phyloP scores from a whole-genome alignment of 495 filamentous ascomycete species.

The Hyphodiscus hymeniophilus region DNA sequence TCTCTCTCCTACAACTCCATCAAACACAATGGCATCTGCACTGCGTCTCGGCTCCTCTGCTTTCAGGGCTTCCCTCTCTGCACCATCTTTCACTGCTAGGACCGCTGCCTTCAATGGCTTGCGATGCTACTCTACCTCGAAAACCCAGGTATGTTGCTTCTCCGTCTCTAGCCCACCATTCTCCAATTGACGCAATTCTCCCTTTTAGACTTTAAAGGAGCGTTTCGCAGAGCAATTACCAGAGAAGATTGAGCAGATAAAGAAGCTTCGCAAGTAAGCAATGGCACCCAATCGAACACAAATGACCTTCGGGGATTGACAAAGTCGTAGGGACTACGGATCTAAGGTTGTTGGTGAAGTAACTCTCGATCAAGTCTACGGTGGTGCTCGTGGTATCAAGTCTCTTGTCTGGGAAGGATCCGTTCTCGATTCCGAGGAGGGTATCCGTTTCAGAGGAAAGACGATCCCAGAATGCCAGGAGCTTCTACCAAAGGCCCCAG shows the following conservation, averaged over 20 bases:
- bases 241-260: slow-evolving; percentile 96
- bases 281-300: slow-evolving; percentile 3
- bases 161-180: slow-evolving; percentile 1
- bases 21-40: slow-evolving; percentile 64
- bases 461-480: slow-evolving; percentile 99
- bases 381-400: slow-evolving; percentile 98
- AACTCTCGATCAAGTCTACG: slow-evolving; percentile 98
- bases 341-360: slow-evolving; percentile 94
- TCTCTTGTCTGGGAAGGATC: slow-evolving; percentile 98
- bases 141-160: slow-evolving; percentile 61
- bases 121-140: slow-evolving; percentile 77
- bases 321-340: slow-evolving; percentile 66
- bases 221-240: slow-evolving; percentile 94
- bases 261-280: slow-evolving; percentile 83
- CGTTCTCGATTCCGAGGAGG: slow-evolving; percentile 95
- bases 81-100: slow-evolving; percentile 47
- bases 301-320: slow-evolving; percentile 5
- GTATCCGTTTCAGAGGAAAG: slow-evolving; percentile 97
- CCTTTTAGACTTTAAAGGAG: slow-evolving; percentile 86
- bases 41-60: slow-evolving; percentile 67
- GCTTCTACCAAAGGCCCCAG: slow-evolving; percentile 89
- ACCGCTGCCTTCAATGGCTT: slow-evolving; percentile 71
- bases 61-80: slow-evolving; percentile 61
- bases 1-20: slow-evolving; percentile 12
- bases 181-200: slow-evolving; percentile 17